Base-by-base conservation (phyloP, 2,329 filamentous ascomycete species). In the Neopestalotiopsis rosae region DNA sequence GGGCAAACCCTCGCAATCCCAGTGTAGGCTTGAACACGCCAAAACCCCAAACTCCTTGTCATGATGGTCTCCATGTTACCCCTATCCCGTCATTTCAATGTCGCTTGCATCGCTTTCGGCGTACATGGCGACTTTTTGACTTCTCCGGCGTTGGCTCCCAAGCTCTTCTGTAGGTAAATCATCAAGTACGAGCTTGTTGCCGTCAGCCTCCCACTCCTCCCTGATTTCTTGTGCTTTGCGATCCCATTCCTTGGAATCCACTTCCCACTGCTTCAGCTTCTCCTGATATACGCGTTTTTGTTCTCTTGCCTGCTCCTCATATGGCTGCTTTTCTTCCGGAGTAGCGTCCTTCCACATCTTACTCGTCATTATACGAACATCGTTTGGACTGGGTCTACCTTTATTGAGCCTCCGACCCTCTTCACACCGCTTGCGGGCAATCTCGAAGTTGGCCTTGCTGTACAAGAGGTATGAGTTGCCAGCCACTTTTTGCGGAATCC, bases 401-500 rank as follows among this genome's bases (percentile, higher is more conserved):
- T 90, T 91, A 40, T 89, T 86, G 3, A 87, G 84, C 67, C 87
- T 86, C 34, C 91, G 88, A n/a, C 87, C 88, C 66, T 91, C 88
- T 70, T 92, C 89, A 75, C 91, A 92, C 62, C 81, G 83, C 70
- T 80, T 82, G 67, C 88, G 85, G 9, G 88, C 89, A 28, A 81
- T 80, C n/a, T 94, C 90, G 76, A 90, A 92, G 75, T 92, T 87
- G 4, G 87, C 91, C 73, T 94, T 97, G 78, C 94, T 95, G 81
- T 93, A 99, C 64, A 98, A 87, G 34, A 97, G 87, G 80, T 97
- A 98, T 0, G 95, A 92, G 76, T 97, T 98, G 4, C 92, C 90
- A 0, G 91, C 90, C 0, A 91, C 87, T 72, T 95, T 93, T 65
- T 85, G 82, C 4, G 95, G 95, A 65, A 89, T 91, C 68, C 87